These are phyloP conservation scores for Russula abietina DNA, from an alignment of 768 basidiomycete genomes.

Conservation along the genomic window DNA sequence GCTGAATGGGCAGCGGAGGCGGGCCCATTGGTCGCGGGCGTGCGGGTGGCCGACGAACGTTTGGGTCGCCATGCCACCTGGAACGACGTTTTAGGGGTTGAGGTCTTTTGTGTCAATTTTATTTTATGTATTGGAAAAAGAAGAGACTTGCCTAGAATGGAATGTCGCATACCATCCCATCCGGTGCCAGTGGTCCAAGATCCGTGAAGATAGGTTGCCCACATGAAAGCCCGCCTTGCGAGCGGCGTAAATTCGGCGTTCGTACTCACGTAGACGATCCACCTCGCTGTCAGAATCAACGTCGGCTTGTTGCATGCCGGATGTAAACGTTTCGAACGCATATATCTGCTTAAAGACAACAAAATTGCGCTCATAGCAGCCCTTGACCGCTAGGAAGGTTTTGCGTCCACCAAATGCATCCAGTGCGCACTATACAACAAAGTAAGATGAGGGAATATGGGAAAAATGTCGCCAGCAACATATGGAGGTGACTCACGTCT, in stretches of 20 bases:
- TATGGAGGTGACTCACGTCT: slow-evolving; percentile 43
- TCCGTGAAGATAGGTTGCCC: slow-evolving; percentile 65
- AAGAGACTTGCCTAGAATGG: slow-evolving; percentile 48
- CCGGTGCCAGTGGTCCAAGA: slow-evolving; percentile 75
- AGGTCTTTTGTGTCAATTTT: too few relatives aligned
- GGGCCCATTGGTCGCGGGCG: slow-evolving; percentile 24
- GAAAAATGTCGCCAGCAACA: not conserved
- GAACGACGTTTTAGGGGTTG: slow-evolving; percentile 7
- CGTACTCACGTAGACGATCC: slow-evolving; percentile 65
- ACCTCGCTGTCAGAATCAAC: slow-evolving; percentile 46
- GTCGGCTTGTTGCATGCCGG: slow-evolving; percentile 33
- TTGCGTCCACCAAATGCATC: slow-evolving; percentile 73
- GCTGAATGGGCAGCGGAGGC: slow-evolving; percentile 17
- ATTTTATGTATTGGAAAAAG: not conserved
- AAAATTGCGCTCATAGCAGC: slow-evolving; percentile 80
- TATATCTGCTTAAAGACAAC: slow-evolving; percentile 81
- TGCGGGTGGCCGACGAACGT: slow-evolving; percentile 22
- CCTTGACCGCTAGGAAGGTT: slow-evolving; percentile 78
- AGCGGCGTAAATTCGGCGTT: slow-evolving; percentile 61
- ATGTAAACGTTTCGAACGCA: slow-evolving; percentile 55
- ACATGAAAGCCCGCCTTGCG: slow-evolving; percentile 63
- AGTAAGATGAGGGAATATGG: slow-evolving; percentile 2
- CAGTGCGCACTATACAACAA: slow-evolving; percentile 48
- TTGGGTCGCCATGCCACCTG: slow-evolving; percentile 25
- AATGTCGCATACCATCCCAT: slow-evolving; percentile 74